These are phyloP conservation scores for Ceratocystis variospora DNA, from an alignment of 2,329 filamentous ascomycete genomes.

Conservation along the genomic window DNA sequence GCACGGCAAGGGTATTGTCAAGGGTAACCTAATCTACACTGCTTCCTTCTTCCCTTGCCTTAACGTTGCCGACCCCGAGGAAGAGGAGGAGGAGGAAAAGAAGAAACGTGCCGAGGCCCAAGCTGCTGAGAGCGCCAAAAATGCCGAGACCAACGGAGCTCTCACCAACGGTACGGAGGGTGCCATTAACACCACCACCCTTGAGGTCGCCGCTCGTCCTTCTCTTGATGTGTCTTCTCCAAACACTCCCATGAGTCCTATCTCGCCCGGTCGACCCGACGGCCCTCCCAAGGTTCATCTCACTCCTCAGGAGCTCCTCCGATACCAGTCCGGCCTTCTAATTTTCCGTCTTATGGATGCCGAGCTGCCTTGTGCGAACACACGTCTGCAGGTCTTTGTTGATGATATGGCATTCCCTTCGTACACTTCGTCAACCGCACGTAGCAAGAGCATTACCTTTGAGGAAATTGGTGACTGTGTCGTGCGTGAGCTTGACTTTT, in stretches of 20 bases:
- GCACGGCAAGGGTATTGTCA: constrained; percentile 56
- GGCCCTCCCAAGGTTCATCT: constrained; percentile 64
- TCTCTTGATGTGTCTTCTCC: constrained; percentile 16
- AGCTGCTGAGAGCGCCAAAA: constrained; percentile 23
- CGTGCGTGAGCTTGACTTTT: constrained; percentile 94
- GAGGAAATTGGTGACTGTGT: constrained; percentile 93
- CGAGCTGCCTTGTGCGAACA: constrained; percentile 62
- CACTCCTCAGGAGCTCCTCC: constrained; percentile 62
- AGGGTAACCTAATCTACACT: constrained; percentile 71
- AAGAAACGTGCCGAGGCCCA: constrained; percentile 33
- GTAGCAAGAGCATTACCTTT: constrained; percentile 55
- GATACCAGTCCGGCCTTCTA: constrained; percentile 80
- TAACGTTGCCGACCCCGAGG: constrained; percentile 76
- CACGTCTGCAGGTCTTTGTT: constrained; percentile 74
- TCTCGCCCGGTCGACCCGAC: constrained; percentile 26
- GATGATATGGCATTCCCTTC: constrained; percentile 91
- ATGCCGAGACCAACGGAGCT: constrained; percentile 21
- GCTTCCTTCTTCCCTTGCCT: constrained; percentile 82
- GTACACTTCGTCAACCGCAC: constrained; percentile 67
- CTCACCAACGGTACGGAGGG: constrained; percentile 14
- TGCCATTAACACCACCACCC: constrained; percentile 22
- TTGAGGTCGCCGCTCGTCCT: constrained; percentile 16
- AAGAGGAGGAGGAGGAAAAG: constrained; percentile 62
- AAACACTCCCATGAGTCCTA: constrained; percentile 30
- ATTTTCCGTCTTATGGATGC: constrained; percentile 91